Base-by-base conservation (phyloP, 805 yeast genomes). In the Komagataella pseudopastoris region DNA sequence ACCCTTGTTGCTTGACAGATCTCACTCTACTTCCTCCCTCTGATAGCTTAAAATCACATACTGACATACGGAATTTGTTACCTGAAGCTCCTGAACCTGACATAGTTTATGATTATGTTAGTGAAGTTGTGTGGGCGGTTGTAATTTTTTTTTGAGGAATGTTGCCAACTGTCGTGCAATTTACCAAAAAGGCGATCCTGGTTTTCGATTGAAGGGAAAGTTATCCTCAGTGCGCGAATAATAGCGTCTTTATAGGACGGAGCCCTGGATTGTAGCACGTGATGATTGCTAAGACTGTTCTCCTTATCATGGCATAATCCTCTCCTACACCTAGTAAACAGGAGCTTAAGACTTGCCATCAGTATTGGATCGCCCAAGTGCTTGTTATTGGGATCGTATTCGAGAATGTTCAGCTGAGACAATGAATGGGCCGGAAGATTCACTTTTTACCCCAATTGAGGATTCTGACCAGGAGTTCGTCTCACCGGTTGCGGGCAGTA, bases 21-120 rank as follows among this genome's bases (percentile, higher is more conserved):
- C 39, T 30, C 39, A 7, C 1, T 30, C 39, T 30, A 10, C 39
- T 30, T 30, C 14, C 39, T 20, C 39, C 39, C n/a, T 30, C 10
- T 30, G 39, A 10, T 30, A 30, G 39, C 39, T 30, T 30, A 48
- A 18, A n/a, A 43, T 20, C 59, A 86, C 96, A 76, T 87, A 87
- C 95, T 76, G 99, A 89, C 87, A 91, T 88, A 80, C 97, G 89
- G 88, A 85, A 93, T 83, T 91, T 91, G 85, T 89, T 93, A 83
- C 99, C 97, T 76, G 95, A 88, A 80, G 96, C 93, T 82, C 95
- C 95, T 74, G 86, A 81, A 71, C 86, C 85, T 71, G 89, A 83
- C 91, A 85, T 85, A 74, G 69, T 63, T 60, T 63, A 59, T 63
- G 52, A 51, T 50, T 49, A 48, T 39, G 51, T 48, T 53, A 45